Base-by-base conservation (phyloP, 176 grass and related monocot species). In the Oryza coarctata region DNA sequence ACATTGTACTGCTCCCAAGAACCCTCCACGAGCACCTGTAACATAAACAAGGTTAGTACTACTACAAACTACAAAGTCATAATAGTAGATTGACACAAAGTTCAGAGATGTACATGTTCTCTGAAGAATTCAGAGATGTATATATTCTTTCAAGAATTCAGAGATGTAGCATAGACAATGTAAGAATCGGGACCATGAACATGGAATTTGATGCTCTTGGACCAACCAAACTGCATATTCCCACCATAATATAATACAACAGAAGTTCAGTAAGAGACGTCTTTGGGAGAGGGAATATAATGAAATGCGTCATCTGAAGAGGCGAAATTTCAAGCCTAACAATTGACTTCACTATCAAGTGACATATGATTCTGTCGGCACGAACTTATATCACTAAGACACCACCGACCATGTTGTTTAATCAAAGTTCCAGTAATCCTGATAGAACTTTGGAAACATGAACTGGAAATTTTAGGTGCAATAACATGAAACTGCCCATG, bases 1-100 rank as follows among this genome's bases (percentile, higher is more conserved):
- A n/a, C 94, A 97, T 90, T 70, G 36, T 85, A 73, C 58, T 38
- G 3, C 50, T n/a, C 58, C 62, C 25, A 5, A 22, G 15, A 80
- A 20, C 72, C 36, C 28, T 82, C 23, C 39, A 5, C 29, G 3
- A 27, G 20, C 38, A 22, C 68, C 88, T 83, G 71, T 11, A 52
- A 67, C 36, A 0, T 36, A 1, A 36, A 27, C 32, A 49, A 63
- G 17, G n/a, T 79, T 73, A 73, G 70, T 18, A 20, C 23, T 71
- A 71, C 38, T 29, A 20, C 39, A 8, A 70, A 25, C 35, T 60
- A 60, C 55, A 60, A 25, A 60, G 20, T 60, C 35, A 22, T 14
- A 73, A 50, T 2, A 73, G 26, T 22, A 26, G 5, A n/a, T 5
- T 25, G 55, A 22, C 55, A 3, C 55, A 20, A 52, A 63, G 23